These are phyloP conservation scores for Ophiocordyceps camponoti-rufipedis DNA, from an alignment of 2,329 filamentous ascomycete species.

Conservation along the genomic window DNA sequence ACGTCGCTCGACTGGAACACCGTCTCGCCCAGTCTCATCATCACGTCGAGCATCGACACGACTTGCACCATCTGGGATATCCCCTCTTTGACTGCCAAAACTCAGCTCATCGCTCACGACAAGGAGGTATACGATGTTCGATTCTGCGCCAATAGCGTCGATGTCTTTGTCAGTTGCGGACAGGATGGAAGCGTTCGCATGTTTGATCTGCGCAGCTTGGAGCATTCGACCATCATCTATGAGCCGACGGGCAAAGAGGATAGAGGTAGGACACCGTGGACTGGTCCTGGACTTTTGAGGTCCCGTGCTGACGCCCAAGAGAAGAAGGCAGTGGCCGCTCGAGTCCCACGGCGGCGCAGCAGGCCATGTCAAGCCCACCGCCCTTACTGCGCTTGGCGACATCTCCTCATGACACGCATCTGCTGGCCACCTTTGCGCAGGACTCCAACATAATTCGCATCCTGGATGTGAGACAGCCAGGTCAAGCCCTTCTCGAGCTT, in stretches of 20 bases:
- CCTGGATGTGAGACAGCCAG: conserved; percentile 87
- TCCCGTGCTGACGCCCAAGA: conserved; percentile 9
- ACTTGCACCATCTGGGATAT: conserved; percentile 99
- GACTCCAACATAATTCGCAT: conserved; percentile 88
- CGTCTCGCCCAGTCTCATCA: conserved; percentile 89
- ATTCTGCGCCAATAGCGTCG: conserved; percentile 95
- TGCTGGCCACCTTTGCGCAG: conserved; percentile 91
- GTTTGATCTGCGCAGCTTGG: conserved; percentile 91
- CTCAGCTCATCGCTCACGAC: conserved; percentile 93
- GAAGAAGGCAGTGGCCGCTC: conserved; percentile 39
- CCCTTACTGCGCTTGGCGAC: conserved; percentile 69
- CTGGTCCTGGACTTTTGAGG: not conserved
- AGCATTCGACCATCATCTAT: conserved; percentile 98
- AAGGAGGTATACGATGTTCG: conserved; percentile 98
- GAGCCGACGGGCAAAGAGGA: conserved; percentile 82
- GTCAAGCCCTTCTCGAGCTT: conserved; percentile 84
- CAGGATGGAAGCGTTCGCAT: conserved; percentile 95
- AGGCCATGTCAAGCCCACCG: conserved; percentile 59
- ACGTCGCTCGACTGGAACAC: conserved; percentile 98
- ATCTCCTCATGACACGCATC: conserved; percentile 85
- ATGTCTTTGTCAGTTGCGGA: conserved; percentile 95
- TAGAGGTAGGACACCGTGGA: conserved; percentile 32
- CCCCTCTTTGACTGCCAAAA: conserved; percentile 91
- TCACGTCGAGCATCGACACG: conserved; percentile 96
- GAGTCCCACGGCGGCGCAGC: conserved; percentile 58